phyloP scores from a whole-genome alignment of 169 alveolate species.

The Theileria orientalis region DNA sequence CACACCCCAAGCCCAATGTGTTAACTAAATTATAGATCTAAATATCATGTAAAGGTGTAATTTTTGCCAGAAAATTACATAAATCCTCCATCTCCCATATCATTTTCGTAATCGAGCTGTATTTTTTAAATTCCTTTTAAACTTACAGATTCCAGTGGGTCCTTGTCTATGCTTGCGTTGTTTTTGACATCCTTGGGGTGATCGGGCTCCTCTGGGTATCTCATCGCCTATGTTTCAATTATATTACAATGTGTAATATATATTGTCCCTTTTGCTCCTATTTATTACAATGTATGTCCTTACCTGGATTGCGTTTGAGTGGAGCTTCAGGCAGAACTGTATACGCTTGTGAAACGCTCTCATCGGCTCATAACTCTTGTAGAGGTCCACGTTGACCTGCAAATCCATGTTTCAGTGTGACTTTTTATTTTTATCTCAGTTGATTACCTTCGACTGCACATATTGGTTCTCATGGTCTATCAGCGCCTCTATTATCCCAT shows the following conservation, averaged over 20 bases:
- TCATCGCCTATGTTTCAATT: constrained; percentile 45
- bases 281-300: neutral
- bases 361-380: constrained; percentile 87
- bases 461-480: constrained; percentile 87
- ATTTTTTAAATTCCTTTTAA: neutral
- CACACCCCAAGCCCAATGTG: no score
- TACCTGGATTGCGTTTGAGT: constrained; percentile 89
- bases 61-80: no score
- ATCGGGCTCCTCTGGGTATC: constrained; percentile 65
- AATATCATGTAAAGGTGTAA: no score
- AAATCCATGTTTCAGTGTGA: neutral
- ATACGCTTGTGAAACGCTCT: constrained; percentile 88
- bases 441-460: constrained; percentile 74
- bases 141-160: constrained; percentile 15
- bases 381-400: constrained; percentile 79
- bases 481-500: constrained; percentile 92
- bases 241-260: neutral
- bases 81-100: constrained; percentile 10
- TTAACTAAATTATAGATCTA: no score
- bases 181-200: neutral
- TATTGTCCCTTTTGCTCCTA: neutral
- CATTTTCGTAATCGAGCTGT: constrained; percentile 27
- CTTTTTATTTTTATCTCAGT: neutral
- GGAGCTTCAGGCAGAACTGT: constrained; percentile 88
- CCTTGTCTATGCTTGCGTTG: neutral